Evolutionary conservation across 2,329 filamentous ascomycete species (phyloP).

Genomic region (Diaporthe sp.): DNA sequence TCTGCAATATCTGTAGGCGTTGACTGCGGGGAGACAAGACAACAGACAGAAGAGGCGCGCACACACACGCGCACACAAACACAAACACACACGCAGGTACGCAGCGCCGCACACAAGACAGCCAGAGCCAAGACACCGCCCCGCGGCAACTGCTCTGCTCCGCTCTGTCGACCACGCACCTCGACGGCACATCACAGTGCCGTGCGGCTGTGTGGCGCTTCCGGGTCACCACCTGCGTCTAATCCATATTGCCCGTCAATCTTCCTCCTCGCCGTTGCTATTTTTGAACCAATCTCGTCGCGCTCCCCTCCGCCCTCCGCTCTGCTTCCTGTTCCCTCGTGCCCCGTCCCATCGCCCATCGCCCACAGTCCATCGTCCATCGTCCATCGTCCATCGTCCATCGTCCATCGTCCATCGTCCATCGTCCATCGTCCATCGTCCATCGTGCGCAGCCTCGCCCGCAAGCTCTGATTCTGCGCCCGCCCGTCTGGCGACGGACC

Average conservation of each 20-base stretch:
- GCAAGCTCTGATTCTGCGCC: conserved; percentile 6
- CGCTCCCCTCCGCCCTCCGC: conserved; percentile 11
- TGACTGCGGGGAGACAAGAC: not conserved
- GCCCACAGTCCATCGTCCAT: not conserved
- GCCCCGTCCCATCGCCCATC: not conserved
- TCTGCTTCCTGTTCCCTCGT: not conserved
- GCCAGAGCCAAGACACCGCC: conserved; percentile 12
- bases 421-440: not conserved
- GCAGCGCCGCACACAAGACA: not conserved
- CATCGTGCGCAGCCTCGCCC: conserved; percentile 19
- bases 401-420: not conserved
- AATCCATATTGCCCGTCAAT: conserved; percentile 9
- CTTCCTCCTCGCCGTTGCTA: conserved; percentile 26
- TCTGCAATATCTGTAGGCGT: not conserved
- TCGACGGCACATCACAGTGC: conserved; percentile 26
- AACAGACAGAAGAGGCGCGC: not conserved
- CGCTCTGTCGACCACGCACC: conserved; percentile 2
- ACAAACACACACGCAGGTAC: not conserved
- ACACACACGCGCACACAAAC: not conserved
- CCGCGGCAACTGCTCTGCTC: not conserved
- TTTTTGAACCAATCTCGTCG: conserved; percentile 30
- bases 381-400: not conserved
- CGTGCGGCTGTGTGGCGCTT: conserved; percentile 34
- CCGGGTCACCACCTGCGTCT: conserved; percentile 32
- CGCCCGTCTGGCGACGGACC: not conserved